Conservation (phyloP, 257 asterid genomes). For the Fraxinus quadrangulata region DNA sequence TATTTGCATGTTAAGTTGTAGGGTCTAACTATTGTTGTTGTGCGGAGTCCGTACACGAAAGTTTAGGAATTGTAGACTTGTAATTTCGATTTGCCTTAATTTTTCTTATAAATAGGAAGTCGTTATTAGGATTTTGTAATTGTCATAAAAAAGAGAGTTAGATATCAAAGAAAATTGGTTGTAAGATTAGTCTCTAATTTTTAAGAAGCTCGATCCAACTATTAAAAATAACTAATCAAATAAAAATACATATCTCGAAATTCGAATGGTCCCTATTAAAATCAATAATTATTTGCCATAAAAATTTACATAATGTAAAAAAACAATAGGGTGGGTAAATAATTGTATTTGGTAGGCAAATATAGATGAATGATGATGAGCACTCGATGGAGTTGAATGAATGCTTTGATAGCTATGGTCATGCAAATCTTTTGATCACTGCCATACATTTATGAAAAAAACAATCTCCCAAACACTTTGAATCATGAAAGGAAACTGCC, state of each 20-base stretch:
- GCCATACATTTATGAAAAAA: slow-evolving; percentile 51
- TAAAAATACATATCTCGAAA: not conserved
- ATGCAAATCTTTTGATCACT: slow-evolving; percentile 59
- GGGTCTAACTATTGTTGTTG: no score
- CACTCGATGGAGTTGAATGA: slow-evolving; percentile 43
- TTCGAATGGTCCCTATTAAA: not conserved
- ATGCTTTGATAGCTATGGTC: slow-evolving; percentile 45
- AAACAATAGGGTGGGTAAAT: slow-evolving; percentile 40
- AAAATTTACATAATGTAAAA: not conserved
- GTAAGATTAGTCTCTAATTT: no score
- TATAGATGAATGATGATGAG: slow-evolving; percentile 53
- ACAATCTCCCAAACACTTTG: slow-evolving; percentile 36
- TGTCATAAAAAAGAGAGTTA: no score
- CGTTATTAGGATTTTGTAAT: no score
- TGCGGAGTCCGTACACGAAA: no score
- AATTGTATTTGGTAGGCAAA: slow-evolving; percentile 48
- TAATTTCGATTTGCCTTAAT: no score
- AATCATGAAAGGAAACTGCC: slow-evolving; percentile 45
- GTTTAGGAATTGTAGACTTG: no score
- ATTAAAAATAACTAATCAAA: not conserved
- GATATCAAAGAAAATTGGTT: no score
- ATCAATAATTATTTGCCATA: not conserved
- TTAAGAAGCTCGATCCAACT: not conserved
- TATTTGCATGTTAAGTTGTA: not conserved
- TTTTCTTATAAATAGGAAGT: no score